phyloP scores from a whole-genome alignment of 2,329 filamentous ascomycete species.

The Exophiala sp. region DNA sequence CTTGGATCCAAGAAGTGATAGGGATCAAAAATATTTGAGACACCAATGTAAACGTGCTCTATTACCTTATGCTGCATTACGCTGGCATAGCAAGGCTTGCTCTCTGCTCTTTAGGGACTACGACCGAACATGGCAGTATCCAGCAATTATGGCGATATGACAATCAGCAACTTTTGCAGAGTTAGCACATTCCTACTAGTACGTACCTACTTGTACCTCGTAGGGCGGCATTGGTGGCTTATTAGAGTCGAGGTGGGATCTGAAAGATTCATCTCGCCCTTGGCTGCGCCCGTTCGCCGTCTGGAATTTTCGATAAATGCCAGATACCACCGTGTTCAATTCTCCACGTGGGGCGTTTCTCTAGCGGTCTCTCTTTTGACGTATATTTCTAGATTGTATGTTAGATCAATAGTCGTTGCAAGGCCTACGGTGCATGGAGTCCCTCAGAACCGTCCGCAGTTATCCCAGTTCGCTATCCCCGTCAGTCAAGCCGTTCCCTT shows the following conservation, averaged over 20 bases:
- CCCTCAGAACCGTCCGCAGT: background rate
- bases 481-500: slow-evolving; percentile 8
- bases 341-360: slow-evolving; percentile 17
- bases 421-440: slow-evolving; percentile 9
- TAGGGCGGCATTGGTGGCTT: too few relatives aligned
- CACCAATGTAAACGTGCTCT: too few relatives aligned
- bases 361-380: slow-evolving; percentile 13
- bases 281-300: slow-evolving; percentile 25
- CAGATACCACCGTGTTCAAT: slow-evolving; percentile 20
- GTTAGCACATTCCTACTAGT: background rate
- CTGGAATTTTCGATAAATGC: slow-evolving; percentile 14
- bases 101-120: too few relatives aligned
- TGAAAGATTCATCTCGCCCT: slow-evolving; percentile 2
- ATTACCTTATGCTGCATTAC: too few relatives aligned
- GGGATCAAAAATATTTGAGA: too few relatives aligned
- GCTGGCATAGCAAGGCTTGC: too few relatives aligned
- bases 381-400: slow-evolving; percentile 2
- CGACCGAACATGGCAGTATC: too few relatives aligned
- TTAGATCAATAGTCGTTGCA: background rate
- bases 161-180: too few relatives aligned
- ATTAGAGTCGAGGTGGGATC: too few relatives aligned
- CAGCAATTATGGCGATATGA: too few relatives aligned
- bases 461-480: slow-evolving; percentile 5
- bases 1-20: too few relatives aligned
- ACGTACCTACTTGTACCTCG: background rate